phyloP scores from a whole-genome alignment of 352 stramenopile genomes.

The Elongisporangium anandrum region DNA sequence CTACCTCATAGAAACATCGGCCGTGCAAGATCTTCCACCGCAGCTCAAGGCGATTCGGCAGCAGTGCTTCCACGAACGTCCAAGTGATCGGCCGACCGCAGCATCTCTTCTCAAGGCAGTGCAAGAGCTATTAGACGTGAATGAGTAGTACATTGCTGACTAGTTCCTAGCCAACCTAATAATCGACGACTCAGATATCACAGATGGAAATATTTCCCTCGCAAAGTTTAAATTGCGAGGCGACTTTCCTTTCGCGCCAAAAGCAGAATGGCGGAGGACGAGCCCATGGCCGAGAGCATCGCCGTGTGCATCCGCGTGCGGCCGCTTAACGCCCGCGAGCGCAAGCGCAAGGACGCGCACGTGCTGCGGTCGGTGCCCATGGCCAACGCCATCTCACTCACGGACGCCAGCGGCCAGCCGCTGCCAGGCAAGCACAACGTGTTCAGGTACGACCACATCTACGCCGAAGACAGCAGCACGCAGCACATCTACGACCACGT shows the following conservation, averaged over 20 bases:
- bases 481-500: conserved; percentile 54
- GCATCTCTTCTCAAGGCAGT: too few species aligned
- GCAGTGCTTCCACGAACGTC: too few species aligned
- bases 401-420: conserved; percentile 41
- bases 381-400: conserved; percentile 55
- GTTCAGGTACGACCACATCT: conserved; percentile 83
- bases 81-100: too few species aligned
- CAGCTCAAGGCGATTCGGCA: too few species aligned
- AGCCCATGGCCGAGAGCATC: conserved; percentile 57
- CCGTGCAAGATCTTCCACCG: too few species aligned
- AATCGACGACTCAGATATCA: neutral
- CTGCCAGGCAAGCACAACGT: conserved; percentile 63
- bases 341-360: conserved; percentile 26
- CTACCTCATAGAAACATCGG: too few species aligned
- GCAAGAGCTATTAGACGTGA: too few species aligned
- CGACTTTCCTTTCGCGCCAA: neutral
- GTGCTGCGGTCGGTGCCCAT: conserved; percentile 36
- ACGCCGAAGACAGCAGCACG: conserved; percentile 45
- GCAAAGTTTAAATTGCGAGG: neutral
- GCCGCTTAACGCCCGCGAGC: conserved; percentile 71
- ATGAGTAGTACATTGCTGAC: too few species aligned
- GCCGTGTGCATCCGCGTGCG: conserved; percentile 81
- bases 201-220: conserved; percentile 1
- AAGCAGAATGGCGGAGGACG: neutral
- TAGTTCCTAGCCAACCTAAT: too few species aligned